Base-by-base conservation (phyloP, 139 green algal genomes). In the Picochlorum sp. region DNA sequence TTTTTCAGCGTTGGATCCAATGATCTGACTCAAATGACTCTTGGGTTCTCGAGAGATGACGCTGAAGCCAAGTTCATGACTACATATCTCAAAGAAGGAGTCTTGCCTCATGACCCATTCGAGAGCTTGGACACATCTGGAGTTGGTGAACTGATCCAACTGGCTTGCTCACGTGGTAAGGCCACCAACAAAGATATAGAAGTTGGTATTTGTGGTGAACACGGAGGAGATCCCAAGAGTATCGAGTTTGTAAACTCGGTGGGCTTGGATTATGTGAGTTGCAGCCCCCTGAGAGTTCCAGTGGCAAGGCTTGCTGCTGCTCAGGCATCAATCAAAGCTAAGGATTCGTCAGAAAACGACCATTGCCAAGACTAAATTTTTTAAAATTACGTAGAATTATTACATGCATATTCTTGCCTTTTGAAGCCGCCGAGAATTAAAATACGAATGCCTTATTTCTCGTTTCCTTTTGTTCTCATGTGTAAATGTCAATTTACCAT, bases 1-100 rank as follows among this genome's bases (percentile, higher is more conserved):
- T 97, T 97, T 76, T 97, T 97, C 81, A 86, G 68, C 57, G 90
- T 96, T 67, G 90, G 90, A 51, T 94, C 87, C 49, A 96, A 97
- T 77, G 90, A 97, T 72, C 77, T 97, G 13, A 97, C 90, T 8
- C 90, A 96, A 80, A 84, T 88, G 69, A 60, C 45, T 20, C 91
- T 92, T 62, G 90, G 90, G 37, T 91, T 85, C 77, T 87, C 72
- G 15, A 79, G 90, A 28, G 90, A 96, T 73, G 90, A 96, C 64
- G 86, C 82, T 28, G 77, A 83, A 65, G 63, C 74, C 66, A 92
- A 94, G 73, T 97, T 97, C 73, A 79, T 97, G 64, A 75, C 78
- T 24, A 67, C 61, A 54, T 95, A 95, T 77, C 45, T 91, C 16
- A 67, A 76, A 20, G 20, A 73, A 9, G 76, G 79, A 56, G 78